Conservation (phyloP, 2,329 filamentous ascomycete genomes). For the Ophidiomyces ophidiicola region DNA sequence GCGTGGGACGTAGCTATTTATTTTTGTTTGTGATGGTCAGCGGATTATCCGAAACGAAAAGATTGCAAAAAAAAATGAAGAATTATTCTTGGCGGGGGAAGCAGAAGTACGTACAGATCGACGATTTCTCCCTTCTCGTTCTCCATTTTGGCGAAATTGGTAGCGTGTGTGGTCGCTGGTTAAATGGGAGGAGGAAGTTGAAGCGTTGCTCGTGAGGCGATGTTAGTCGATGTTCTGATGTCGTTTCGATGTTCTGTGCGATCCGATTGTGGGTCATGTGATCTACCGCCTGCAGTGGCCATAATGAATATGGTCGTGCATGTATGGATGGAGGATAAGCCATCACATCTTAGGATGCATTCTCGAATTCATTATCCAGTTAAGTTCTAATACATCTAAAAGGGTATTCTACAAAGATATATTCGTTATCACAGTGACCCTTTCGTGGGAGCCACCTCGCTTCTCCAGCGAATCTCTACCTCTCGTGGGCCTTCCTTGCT, state of each 20-base stretch:
- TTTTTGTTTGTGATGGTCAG: neutral
- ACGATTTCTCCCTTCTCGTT: constrained; percentile 99
- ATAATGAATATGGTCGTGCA: constrained; percentile 7
- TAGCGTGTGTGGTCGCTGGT: constrained; percentile 20
- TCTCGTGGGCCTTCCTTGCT: constrained; percentile 45
- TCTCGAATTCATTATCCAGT: too few relatives aligned
- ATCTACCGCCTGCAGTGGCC: constrained; percentile 7
- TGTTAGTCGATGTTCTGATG: constrained; percentile 4
- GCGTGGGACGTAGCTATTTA: constrained; percentile 79
- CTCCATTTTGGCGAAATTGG: constrained; percentile 66
- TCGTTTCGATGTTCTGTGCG: constrained; percentile 8
- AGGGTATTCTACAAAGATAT: too few relatives aligned
- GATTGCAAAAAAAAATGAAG: neutral
- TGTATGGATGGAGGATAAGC: too few relatives aligned
- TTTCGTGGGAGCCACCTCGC: constrained; percentile 35
- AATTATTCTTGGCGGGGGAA: constrained; percentile 5
- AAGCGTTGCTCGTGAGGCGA: constrained; percentile 5
- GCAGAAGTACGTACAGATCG: constrained; percentile 66
- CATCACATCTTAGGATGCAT: too few relatives aligned
- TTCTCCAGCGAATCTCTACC: constrained; percentile 40
- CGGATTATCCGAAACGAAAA: neutral
- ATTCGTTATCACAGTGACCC: constrained; percentile 26
- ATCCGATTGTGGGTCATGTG: constrained; percentile 18
- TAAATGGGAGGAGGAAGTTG: constrained; percentile 9
- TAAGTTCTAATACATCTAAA: too few relatives aligned